Conservation (phyloP, 2,329 filamentous ascomycete genomes). For the Metarhizium rileyi region DNA sequence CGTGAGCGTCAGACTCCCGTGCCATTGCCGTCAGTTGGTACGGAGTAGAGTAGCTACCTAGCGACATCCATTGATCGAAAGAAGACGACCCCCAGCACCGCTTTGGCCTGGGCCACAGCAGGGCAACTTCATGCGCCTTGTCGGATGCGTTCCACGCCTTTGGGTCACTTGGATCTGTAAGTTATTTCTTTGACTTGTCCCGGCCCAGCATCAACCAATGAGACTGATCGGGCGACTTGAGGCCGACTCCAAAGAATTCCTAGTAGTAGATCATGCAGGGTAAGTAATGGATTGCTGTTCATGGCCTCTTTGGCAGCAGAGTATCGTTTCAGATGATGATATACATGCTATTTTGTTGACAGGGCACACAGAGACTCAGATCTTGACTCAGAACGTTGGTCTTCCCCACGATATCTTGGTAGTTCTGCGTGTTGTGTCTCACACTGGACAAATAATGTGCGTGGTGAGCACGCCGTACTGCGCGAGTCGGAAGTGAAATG, state of each 20-base stretch:
- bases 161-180: background rate
- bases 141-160: background rate
- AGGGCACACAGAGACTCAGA: background rate
- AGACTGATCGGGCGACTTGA: background rate
- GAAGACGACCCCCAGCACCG: background rate
- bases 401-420: background rate
- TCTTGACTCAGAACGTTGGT: background rate
- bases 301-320: background rate
- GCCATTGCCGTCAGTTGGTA: background rate
- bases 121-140: background rate
- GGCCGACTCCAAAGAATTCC: background rate
- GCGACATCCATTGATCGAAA: too few species aligned
- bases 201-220: background rate
- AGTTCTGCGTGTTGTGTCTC: background rate
- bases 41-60: too few species aligned
- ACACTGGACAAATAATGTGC: background rate
- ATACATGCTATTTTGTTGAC: background rate
- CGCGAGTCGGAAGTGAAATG: too few species aligned
- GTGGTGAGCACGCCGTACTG: background rate
- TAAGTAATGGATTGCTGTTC: background rate
- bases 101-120: background rate
- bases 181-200: background rate
- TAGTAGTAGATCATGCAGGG: background rate
- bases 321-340: background rate
- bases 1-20: background rate